Conservation (phyloP, 495 filamentous ascomycete genomes). For the Podospora comata region DNA sequence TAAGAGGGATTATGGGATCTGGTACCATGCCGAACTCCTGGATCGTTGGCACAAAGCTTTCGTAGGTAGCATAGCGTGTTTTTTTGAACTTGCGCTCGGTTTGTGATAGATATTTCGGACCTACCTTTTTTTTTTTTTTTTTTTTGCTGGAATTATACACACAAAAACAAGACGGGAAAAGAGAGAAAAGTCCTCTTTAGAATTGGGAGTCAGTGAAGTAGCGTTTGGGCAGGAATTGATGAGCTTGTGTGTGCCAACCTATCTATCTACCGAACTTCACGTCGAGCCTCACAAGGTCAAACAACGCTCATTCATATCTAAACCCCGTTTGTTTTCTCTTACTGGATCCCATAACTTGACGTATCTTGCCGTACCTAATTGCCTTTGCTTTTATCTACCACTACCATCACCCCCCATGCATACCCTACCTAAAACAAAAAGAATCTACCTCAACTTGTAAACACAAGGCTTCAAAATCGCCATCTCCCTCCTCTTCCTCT, state of each 20-base stretch:
- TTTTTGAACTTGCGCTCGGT: neutral
- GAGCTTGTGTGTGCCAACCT: neutral
- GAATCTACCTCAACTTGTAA: constrained; percentile 76
- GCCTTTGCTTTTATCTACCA: too few species aligned
- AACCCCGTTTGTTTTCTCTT: too few species aligned
- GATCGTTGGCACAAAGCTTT: neutral
- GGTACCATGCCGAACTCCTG: neutral
- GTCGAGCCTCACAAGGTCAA: too few species aligned
- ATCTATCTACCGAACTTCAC: neutral
- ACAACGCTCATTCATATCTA: too few species aligned
- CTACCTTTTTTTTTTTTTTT: neutral
- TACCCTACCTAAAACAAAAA: too few species aligned
- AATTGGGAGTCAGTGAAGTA: neutral
- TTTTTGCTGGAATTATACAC: neutral
- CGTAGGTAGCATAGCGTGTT: neutral
- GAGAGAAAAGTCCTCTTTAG: neutral
- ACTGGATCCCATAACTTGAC: too few species aligned
- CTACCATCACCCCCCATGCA: too few species aligned
- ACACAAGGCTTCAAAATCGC: constrained; percentile 91
- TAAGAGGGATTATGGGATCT: constrained; percentile 12
- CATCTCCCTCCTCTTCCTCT: constrained; percentile 56
- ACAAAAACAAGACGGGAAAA: neutral
- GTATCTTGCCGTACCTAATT: too few species aligned
- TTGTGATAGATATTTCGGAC: neutral
- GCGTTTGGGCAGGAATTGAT: neutral